phyloP scores from a whole-genome alignment of 768 basidiomycete genomes.

The Fomitopsis serialis region DNA sequence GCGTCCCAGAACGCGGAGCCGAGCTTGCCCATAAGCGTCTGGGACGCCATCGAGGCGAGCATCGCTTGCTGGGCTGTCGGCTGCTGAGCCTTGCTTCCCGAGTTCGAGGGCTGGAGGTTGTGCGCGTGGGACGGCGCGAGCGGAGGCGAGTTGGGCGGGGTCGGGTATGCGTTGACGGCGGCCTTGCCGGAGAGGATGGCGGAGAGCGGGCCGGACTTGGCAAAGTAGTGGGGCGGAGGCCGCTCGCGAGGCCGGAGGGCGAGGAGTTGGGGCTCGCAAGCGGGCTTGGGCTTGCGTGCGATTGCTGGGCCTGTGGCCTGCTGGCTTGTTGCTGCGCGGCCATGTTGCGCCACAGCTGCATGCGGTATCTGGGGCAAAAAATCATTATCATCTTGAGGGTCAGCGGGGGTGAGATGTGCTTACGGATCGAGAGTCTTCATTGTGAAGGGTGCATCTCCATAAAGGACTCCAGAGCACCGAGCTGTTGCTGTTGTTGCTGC shows the following conservation, averaged over 20 bases:
- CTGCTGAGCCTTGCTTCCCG: constrained; percentile 25
- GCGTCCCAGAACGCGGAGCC: constrained; percentile 86
- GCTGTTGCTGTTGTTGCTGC: constrained; percentile 11
- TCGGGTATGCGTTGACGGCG: constrained; percentile 28
- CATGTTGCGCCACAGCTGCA: constrained; percentile 92
- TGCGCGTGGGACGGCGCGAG: constrained; percentile 18
- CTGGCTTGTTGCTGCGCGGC: constrained; percentile 59
- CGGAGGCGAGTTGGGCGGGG: constrained; percentile 40
- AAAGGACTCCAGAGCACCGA: constrained; percentile 67
- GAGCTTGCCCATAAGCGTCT: constrained; percentile 68
- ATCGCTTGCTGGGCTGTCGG: constrained; percentile 39
- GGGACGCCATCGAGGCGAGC: constrained; percentile 70
- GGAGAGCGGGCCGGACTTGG: constrained; percentile 21
- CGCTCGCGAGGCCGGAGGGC: constrained; percentile 25
- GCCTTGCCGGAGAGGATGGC: constrained; percentile 46
- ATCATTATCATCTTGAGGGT: background rate
- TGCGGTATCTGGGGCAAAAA: constrained; percentile 49
- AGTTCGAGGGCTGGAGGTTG: constrained; percentile 12
- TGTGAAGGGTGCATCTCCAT: constrained; percentile 80
- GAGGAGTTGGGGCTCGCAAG: constrained; percentile 2
- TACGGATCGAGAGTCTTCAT: constrained; percentile 83
- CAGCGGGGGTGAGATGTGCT: constrained; percentile 22
- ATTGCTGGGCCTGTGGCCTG: constrained; percentile 22
- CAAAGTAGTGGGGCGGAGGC: constrained; percentile 33
- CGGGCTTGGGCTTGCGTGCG: constrained; percentile 7